phyloP scores from a whole-genome alignment of 2,329 filamentous ascomycete species.

The Colletotrichum cuscutae region DNA sequence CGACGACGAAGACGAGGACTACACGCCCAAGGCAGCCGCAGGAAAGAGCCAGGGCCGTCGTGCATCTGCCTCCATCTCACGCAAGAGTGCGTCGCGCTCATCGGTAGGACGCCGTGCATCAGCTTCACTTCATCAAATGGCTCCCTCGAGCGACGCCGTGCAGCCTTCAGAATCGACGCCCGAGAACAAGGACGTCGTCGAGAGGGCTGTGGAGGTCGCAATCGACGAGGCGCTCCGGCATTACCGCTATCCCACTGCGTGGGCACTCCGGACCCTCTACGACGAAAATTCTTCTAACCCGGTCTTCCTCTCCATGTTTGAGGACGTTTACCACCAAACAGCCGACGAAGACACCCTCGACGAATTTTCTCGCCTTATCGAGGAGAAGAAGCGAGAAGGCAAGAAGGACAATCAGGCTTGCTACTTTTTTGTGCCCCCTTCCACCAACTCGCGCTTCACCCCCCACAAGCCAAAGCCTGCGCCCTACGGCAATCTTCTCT shows the following conservation, averaged over 20 bases:
- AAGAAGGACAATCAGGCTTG: slow-evolving; percentile 61
- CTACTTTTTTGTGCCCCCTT: slow-evolving; percentile 64
- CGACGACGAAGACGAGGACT: slow-evolving; percentile 27
- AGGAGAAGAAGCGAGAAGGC: slow-evolving; percentile 66
- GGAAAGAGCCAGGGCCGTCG: slow-evolving; percentile 23
- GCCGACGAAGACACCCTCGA: slow-evolving; percentile 62
- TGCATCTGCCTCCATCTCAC: slow-evolving; percentile 26
- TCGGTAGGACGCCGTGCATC: slow-evolving; percentile 33
- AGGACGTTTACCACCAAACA: slow-evolving; percentile 67
- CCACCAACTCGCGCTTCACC: slow-evolving; percentile 53
- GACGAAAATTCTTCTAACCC: slow-evolving; percentile 65
- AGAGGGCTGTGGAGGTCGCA: slow-evolving; percentile 65
- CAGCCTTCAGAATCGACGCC: slow-evolving; percentile 28
- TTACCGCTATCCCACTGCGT: slow-evolving; percentile 70
- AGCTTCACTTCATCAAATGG: slow-evolving; percentile 18
- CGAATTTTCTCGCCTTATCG: slow-evolving; percentile 62
- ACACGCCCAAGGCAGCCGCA: slow-evolving; percentile 19
- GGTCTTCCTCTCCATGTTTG: slow-evolving; percentile 65
- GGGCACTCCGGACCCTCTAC: slow-evolving; percentile 68
- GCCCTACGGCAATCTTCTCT: slow-evolving; percentile 60
- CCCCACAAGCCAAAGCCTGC: slow-evolving; percentile 59
- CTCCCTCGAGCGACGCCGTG: slow-evolving; percentile 30
- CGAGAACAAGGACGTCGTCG: slow-evolving; percentile 55
- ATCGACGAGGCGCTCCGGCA: slow-evolving; percentile 67
- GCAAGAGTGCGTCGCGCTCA: slow-evolving; percentile 33